Conservation (phyloP, 768 basidiomycete species). For the Xerocomellus dryophilus region DNA sequence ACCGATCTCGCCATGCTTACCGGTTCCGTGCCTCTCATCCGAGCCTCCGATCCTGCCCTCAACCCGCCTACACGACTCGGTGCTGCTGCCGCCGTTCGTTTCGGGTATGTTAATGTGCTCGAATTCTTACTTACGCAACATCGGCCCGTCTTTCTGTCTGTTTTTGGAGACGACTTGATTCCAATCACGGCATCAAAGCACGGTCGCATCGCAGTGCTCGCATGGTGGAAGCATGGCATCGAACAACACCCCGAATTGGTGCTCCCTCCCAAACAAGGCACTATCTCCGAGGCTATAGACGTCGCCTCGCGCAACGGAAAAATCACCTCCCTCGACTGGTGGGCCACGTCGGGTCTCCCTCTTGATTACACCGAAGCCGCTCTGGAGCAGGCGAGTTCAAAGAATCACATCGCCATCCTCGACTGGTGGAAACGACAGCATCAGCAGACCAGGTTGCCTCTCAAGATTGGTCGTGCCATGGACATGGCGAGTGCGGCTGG, state of each 20-base stretch:
- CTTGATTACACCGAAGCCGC: slow-evolving; percentile 79
- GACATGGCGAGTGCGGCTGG: slow-evolving; percentile 82
- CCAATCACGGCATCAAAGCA: slow-evolving; percentile 76
- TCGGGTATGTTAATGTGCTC: slow-evolving; percentile 74
- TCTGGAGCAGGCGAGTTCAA: slow-evolving; percentile 75
- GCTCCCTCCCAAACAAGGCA: slow-evolving; percentile 48
- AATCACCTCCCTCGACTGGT: slow-evolving; percentile 77
- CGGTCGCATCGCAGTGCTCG: slow-evolving; percentile 67
- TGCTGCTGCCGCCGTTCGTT: slow-evolving; percentile 62
- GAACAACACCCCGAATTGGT: slow-evolving; percentile 61
- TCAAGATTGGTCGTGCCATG: slow-evolving; percentile 83
- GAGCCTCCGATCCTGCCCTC: slow-evolving; percentile 51
- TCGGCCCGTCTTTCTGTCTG: slow-evolving; percentile 57
- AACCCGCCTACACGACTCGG: slow-evolving; percentile 69
- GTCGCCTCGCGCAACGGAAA: slow-evolving; percentile 77
- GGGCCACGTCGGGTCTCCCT: slow-evolving; percentile 60
- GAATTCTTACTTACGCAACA: slow-evolving; percentile 68
- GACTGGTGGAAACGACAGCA: slow-evolving; percentile 80
- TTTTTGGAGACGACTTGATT: slow-evolving; percentile 66
- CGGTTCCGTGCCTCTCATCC: slow-evolving; percentile 57
- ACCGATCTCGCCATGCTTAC: slow-evolving; percentile 74
- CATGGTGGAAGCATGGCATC: slow-evolving; percentile 76
- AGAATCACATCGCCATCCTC: slow-evolving; percentile 70
- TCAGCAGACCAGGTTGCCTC: slow-evolving; percentile 45
- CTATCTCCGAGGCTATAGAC: slow-evolving; percentile 70